Conservation (phyloP, 768 basidiomycete genomes). For the Naganishia friedmannii region DNA sequence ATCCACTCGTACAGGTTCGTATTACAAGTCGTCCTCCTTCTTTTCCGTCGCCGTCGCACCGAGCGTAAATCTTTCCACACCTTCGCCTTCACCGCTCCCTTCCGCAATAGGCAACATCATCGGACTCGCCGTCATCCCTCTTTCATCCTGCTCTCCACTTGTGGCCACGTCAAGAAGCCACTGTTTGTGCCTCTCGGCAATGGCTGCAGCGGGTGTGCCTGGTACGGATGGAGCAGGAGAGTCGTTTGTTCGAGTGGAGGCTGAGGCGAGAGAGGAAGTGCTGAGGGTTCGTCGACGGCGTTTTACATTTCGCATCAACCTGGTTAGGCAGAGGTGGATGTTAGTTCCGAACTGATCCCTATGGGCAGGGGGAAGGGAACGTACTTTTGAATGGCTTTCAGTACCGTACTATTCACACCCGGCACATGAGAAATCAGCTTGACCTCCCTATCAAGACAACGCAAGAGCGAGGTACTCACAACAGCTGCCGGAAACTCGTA, state of each 20-base stretch:
- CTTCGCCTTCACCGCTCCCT: background rate
- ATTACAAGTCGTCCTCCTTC: no score
- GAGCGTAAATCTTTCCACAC: background rate
- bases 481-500: constrained; percentile 40
- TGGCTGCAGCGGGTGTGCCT: background rate
- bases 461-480: constrained; percentile 42
- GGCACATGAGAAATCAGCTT: background rate
- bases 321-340: background rate
- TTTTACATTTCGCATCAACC: constrained; percentile 10
- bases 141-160: background rate
- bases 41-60: background rate
- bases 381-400: constrained; percentile 7
- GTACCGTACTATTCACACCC: background rate
- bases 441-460: no score
- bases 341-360: no score
- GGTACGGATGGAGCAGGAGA: background rate
- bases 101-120: constrained; percentile 13
- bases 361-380: background rate
- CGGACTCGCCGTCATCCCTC: constrained; percentile 3
- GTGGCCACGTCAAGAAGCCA: background rate
- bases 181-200: background rate
- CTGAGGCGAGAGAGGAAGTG: constrained; percentile 4
- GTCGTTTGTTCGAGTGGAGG: background rate
- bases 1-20: no score
- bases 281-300: background rate